Evolutionary conservation across 768 basidiomycete species (phyloP), one percentile per base, ranked within the genome.

Genomic region (Dioszegia crocea): DNA sequence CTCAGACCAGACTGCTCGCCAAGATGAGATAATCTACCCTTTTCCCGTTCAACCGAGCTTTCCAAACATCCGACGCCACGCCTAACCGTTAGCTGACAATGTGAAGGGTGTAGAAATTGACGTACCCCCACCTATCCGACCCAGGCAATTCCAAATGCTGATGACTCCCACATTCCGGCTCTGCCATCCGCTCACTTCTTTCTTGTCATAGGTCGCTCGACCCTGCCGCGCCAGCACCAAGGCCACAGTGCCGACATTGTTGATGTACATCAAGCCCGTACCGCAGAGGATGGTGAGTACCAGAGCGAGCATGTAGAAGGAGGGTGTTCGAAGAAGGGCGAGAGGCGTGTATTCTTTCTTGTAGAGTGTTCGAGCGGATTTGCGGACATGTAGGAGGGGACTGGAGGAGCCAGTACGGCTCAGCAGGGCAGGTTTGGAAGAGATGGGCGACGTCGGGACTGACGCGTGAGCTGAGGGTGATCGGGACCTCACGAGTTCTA

Each of bases 241-340:
- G 0, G 89, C 81, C 60, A 89, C 86, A 1, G 85, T 83, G 16
- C 89, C 88, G n/a, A 86, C 88, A 62, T 91, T 91, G 73, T 90
- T 91, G 76, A 91, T 91, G 68, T 85, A 89, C 85, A 88, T 88
- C 38, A 89, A 57, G 2, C 88, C 88, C 11, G 84, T 86, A 10
- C 88, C 88, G 56, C 84, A 83, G 63, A 88, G 76, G 26, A 87
- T 76, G 0, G 81, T 80, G 31, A 85, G 80, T 29, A 86, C 83
- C 0, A 65, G 50, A 54, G 83, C 84, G 19, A 88, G 65, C 16
- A 87, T 67, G 82, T 85, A 86, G 66, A 89, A 89, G 68, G 88
- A 86, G 0, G 69, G 43, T 23, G 80, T 80, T 55, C 66, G 70
- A 70, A 83, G 81, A 27, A 89, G 77, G 38, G 78, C 79, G 17